Base-by-base conservation (phyloP, 1,284 basidiomycete species). In the Apiotrichum mycotoxinovorans region DNA sequence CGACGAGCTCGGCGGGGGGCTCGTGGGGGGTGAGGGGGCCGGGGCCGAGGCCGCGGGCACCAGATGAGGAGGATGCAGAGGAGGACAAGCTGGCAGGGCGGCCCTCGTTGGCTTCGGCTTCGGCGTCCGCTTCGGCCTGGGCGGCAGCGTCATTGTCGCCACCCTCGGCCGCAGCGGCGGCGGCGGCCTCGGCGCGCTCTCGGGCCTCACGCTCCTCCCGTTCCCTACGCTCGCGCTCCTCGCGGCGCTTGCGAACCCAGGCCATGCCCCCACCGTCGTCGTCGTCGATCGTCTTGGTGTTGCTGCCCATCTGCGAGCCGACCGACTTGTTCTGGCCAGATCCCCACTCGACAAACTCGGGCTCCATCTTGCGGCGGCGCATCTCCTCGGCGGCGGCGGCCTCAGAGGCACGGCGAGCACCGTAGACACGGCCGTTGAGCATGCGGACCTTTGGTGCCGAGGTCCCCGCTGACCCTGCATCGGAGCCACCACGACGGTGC, bases 201-300 rank as follows among this genome's bases (percentile, higher is more conserved):
- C 40, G 55, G 22, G 55, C 64, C 63, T 58, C 63, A 42, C 40
- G 65, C 58, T 59, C 69, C 60, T 61, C 66, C 2, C 58, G 43
- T 22, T 66, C 66, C 51, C 57, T 57, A 34, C 63, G 64, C 54
- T 71, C 63, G n/a, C 73, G 58, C 57, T 71, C 72, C 57, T 76
- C 72, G 23, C 74, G 61, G 11, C 76, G 59, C 43, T 58, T 60
- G 64, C 71, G 72, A 43, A 76, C 71, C 76, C 76, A 78, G 9
- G 69, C 71, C 72, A 78, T 76, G 11, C 76, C 76, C 43, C 73
- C 71, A 14, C 76, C 76, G 56, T 77, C 76, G 48, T 77, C 73
- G 15, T 68, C 67, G 41, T 76, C 74, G 11, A 54, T 63, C 14
- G 37, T 30, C 37, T 50, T 52, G n/a, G 25, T 25, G 20, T 8